Evolutionary conservation across 345 rosid species (phyloP).

Genomic region (Arabis hirsuta): DNA sequence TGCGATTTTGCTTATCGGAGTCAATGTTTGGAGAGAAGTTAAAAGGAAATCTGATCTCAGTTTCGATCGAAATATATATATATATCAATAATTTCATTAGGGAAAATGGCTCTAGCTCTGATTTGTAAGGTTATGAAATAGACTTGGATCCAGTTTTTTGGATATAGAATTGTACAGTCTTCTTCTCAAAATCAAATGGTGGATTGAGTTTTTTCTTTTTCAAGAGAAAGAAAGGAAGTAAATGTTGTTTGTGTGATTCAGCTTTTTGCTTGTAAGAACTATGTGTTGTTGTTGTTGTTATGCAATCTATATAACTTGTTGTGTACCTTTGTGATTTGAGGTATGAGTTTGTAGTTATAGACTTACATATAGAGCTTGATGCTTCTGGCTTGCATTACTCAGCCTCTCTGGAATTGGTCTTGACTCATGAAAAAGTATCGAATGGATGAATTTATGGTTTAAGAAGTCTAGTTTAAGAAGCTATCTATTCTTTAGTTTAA

Average conservation of each 20-base stretch:
- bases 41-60: conserved; percentile 6
- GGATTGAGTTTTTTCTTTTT: neutral
- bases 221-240: neutral
- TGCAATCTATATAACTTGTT: conserved; percentile 11
- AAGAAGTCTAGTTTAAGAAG: neutral
- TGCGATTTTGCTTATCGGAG: conserved; percentile 3
- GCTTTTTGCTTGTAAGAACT: neutral
- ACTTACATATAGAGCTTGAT: conserved; percentile 9
- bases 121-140: neutral
- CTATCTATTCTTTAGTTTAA: neutral
- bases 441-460: neutral
- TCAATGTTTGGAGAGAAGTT: neutral
- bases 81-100: neutral
- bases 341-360: conserved; percentile 2
- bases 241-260: neutral
- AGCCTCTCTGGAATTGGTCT: neutral
- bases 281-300: neutral
- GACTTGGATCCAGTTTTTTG: neutral
- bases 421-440: neutral
- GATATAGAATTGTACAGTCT: neutral
- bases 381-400: neutral
- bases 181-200: conserved; percentile 4
- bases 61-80: neutral
- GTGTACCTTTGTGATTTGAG: conserved; percentile 1
- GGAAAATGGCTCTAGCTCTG: neutral